Conservation (phyloP, 805 yeast species). For the Ogataea nakhonphanomensis region DNA sequence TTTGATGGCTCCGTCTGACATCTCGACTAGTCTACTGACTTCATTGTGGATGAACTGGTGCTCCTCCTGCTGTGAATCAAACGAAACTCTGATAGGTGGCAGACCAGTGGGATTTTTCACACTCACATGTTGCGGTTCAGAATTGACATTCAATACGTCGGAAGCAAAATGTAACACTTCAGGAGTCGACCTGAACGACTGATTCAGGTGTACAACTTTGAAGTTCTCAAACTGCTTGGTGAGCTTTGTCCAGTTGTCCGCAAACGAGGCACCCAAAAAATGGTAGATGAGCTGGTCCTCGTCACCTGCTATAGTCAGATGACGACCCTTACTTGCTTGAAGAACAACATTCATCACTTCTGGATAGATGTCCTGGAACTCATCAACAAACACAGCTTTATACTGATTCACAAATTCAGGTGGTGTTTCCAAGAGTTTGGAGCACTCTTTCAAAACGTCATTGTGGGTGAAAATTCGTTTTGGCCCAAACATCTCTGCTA, state of each 20-base stretch:
- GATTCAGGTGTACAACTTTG: slow-evolving; percentile 37
- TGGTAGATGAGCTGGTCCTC: slow-evolving; percentile 67
- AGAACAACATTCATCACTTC: slow-evolving; percentile 44
- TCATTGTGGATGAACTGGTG: slow-evolving; percentile 43
- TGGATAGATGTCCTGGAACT: slow-evolving; percentile 67
- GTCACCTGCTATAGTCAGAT: slow-evolving; percentile 69
- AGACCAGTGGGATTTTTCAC: slow-evolving; percentile 19
- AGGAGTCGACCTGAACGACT: slow-evolving; percentile 61
- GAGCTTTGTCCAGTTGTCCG: slow-evolving; percentile 24
- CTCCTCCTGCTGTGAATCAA: slow-evolving; percentile 35
- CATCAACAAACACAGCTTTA: slow-evolving; percentile 59
- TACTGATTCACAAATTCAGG: slow-evolving; percentile 24
- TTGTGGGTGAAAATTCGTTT: slow-evolving; percentile 24
- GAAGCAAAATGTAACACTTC: slow-evolving; percentile 48
- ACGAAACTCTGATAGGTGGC: slow-evolving; percentile 26
- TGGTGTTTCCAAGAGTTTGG: slow-evolving; percentile 15
- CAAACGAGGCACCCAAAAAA: slow-evolving; percentile 51
- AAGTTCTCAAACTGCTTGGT: slow-evolving; percentile 17
- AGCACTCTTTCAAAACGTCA: slow-evolving; percentile 24
- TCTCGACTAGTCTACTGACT: slow-evolving; percentile 37
- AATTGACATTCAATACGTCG: slow-evolving; percentile 20
- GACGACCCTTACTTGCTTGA: slow-evolving; percentile 39
- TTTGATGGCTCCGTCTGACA: slow-evolving; percentile 40
- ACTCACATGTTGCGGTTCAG: slow-evolving; percentile 13
- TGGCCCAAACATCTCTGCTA: slow-evolving; percentile 19